Conservation (phyloP, 2,329 filamentous ascomycete genomes). For the Cladophialophora yegresii region DNA sequence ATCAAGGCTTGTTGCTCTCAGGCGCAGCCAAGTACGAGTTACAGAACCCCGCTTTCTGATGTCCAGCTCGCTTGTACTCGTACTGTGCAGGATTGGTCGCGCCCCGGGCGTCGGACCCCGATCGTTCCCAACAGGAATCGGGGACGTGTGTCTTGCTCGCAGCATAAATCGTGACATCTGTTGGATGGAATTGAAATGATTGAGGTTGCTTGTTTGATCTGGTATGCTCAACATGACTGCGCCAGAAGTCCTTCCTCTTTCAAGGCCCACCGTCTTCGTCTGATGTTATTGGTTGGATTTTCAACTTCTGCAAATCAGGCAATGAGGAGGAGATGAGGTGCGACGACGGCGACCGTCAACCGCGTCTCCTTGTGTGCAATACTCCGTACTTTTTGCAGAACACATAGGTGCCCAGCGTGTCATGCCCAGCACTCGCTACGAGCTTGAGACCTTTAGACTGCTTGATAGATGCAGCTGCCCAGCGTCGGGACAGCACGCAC, state of each 20-base stretch:
- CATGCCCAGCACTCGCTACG: slow-evolving; percentile 1
- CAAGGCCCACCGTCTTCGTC: neutral
- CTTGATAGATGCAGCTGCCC: neutral
- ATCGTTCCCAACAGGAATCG: too few species aligned
- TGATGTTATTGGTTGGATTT: neutral
- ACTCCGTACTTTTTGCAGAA: neutral
- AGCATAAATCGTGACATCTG: neutral
- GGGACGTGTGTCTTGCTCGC: neutral
- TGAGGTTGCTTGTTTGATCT: neutral
- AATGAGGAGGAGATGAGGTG: neutral
- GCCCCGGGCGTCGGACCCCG: neutral
- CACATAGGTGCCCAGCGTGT: neutral
- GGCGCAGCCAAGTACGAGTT: neutral
- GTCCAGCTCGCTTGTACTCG: neutral
- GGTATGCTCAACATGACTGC: neutral
- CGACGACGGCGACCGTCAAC: neutral
- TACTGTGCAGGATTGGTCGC: neutral
- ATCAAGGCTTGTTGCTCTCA: neutral
- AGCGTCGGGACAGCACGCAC: neutral
- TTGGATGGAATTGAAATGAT: neutral
- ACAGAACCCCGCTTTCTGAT: neutral
- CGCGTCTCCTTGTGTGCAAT: neutral
- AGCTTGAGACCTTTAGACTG: neutral
- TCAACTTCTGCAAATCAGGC: neutral
- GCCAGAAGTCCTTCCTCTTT: slow-evolving; percentile 3